Conservation (phyloP, 139 green algal genomes). For the Tetradesmus obliquus region DNA sequence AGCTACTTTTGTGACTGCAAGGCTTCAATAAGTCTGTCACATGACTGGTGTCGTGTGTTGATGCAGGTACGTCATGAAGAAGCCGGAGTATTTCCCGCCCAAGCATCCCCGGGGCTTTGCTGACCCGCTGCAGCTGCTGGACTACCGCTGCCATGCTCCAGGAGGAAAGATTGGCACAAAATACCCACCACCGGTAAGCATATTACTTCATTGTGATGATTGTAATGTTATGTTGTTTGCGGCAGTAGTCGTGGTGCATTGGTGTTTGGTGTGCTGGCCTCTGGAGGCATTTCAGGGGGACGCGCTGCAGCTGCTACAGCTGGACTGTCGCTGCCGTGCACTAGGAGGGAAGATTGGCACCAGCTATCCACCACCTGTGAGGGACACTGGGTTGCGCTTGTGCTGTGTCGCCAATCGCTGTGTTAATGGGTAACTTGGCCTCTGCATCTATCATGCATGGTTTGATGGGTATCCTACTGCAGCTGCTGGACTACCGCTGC, state of each 20-base stretch:
- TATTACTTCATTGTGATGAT: neutral
- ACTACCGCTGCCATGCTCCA: conserved; percentile 65
- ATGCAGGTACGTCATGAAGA: conserved; percentile 40
- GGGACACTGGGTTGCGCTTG: too few relatives aligned
- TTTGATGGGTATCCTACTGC: too few relatives aligned
- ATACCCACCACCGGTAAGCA: neutral
- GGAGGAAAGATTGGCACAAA: neutral
- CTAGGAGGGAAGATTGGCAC: neutral
- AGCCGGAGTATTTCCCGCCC: neutral
- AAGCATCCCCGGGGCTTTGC: neutral
- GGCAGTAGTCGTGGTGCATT: too few relatives aligned
- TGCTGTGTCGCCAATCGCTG: too few relatives aligned
- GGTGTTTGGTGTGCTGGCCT: too few relatives aligned
- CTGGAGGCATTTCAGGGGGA: conserved; percentile 4
- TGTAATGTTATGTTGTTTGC: neutral
- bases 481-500: conserved; percentile 46
- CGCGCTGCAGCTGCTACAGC: conserved; percentile 53
- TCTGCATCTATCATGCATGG: too few relatives aligned
- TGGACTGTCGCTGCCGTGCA: conserved; percentile 66
- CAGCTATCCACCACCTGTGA: neutral
- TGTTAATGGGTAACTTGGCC: too few relatives aligned
- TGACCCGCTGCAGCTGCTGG: conserved; percentile 61
- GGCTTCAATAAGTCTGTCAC: too few relatives aligned
- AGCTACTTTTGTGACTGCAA: too few relatives aligned
- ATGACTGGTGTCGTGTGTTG: neutral